Base-by-base conservation (phyloP, 441 rosid genomes). In the Erodium texanum region DNA sequence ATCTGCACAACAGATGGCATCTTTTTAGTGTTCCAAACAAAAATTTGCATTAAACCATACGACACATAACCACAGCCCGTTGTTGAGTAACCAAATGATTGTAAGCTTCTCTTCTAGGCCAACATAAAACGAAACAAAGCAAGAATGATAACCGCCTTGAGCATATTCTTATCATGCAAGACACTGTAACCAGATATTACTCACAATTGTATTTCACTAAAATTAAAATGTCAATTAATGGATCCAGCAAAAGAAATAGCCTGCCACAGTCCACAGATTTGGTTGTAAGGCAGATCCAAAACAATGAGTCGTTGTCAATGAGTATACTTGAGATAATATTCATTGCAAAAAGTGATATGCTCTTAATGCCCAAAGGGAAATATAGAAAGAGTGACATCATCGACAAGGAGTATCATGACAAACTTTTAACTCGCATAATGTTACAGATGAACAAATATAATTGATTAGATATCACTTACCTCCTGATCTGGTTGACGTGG, bases 401-500 rank as follows among this genome's bases (percentile, higher is more conserved):
- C 38, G 7, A 34, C 3, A 8, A 34, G 7, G 38, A 34, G 38
- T 34, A 34, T 34, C 4, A 34, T 34, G 38, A 34, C 4, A 34
- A 8, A 34, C 4, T 3, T 8, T 34, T 34, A 34, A 3, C 38
- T 34, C 38, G 7, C 38, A 34, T 34, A 34, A 34, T 34, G 4
- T 34, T n/a, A n/a, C n/a, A n/a, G n/a, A n/a, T n/a, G n/a, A n/a
- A n/a, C n/a, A n/a, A 24, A 56, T 24, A 7, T 29, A 66, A 66
- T 54, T 20, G 29, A 70, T 43, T 65, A 62, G 18, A 15, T 15
- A 62, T 14, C 65, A 67, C 89, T 74, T 78, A 88, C 95, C 79
- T 88, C 95, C 67, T 83, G 86, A 74, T 83, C 89, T 66, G 86
- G 66, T 68, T 75, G 87, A 48, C 81, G 84, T 54, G 59, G 85